phyloP scores from a whole-genome alignment of 768 basidiomycete species.

The Russula griseocarnosa region DNA sequence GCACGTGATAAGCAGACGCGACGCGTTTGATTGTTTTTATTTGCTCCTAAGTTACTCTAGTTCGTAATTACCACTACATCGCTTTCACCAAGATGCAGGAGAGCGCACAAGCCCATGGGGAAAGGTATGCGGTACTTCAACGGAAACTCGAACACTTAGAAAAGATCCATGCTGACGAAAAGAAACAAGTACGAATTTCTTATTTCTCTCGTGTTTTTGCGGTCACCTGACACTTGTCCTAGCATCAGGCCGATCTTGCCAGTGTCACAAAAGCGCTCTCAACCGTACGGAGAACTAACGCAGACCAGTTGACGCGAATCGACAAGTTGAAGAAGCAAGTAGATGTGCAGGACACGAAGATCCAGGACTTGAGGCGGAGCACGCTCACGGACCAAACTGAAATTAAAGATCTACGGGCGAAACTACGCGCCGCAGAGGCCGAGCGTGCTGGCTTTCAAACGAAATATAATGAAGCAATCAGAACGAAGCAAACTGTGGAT shows the following conservation, averaged over 20 bases:
- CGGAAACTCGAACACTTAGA: conserved; percentile 64
- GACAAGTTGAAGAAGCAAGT: conserved; percentile 65
- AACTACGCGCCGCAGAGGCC: conserved; percentile 54
- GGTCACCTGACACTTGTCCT: conserved; percentile 16
- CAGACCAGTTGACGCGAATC: conserved; percentile 50
- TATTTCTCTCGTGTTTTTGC: conserved; percentile 4
- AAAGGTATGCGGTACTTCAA: conserved; percentile 54
- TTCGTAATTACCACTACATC: not conserved
- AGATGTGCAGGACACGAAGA: conserved; percentile 50
- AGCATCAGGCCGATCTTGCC: conserved; percentile 64
- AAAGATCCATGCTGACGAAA: conserved; percentile 57
- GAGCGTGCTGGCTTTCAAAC: conserved; percentile 49
- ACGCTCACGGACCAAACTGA: conserved; percentile 51
- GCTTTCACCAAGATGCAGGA: conserved; percentile 10
- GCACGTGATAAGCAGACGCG: conserved; percentile 18
- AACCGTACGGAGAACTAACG: conserved; percentile 43
- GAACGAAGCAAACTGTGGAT: conserved; percentile 49
- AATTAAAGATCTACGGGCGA: conserved; percentile 57
- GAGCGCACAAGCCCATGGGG: conserved; percentile 29
- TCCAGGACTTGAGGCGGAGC: conserved; percentile 58
- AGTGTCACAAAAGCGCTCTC: conserved; percentile 54
- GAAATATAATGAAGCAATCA: conserved; percentile 50
- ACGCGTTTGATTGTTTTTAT: conserved; percentile 23
- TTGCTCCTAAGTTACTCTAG: not conserved
- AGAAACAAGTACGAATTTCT: conserved; percentile 51